Conservation (phyloP, 2,329 filamentous ascomycete genomes). For the Fusarium annulatum region DNA sequence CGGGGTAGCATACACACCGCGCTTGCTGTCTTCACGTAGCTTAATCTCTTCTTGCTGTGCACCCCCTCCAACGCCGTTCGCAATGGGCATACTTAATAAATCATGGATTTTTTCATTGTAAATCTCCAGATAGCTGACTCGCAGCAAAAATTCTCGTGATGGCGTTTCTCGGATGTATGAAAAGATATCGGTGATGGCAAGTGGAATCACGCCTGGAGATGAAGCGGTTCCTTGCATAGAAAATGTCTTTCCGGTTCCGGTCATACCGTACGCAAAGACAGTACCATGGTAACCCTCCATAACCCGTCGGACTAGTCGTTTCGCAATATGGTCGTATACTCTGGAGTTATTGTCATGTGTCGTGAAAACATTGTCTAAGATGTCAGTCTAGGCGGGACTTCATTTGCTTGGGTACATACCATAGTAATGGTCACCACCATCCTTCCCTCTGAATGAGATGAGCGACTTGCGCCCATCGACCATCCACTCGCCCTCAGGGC, state of each 20-base stretch:
- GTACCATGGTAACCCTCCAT: conserved; percentile 99
- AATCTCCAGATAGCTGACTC: conserved; percentile 98
- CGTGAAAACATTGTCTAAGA: conserved; percentile 91
- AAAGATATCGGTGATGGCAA: conserved; percentile 98
- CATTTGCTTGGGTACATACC: conserved; percentile 66
- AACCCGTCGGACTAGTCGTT: conserved; percentile 91
- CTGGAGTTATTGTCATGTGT: conserved; percentile 93
- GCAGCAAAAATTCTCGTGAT: conserved; percentile 89
- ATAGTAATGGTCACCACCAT: conserved; percentile 92
- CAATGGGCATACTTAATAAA: conserved; percentile 79
- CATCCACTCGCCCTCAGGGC: conserved; percentile 86
- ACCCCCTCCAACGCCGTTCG: conserved; percentile 63
- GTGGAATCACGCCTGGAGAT: conserved; percentile 93
- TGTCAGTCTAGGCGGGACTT: conserved; percentile 30
- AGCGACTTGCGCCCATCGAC: conserved; percentile 86
- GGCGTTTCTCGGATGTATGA: conserved; percentile 98
- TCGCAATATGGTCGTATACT: conserved; percentile 94
- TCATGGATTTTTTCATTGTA: conserved; percentile 99
- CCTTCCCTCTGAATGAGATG: conserved; percentile 86
- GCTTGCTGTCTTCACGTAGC: conserved; percentile 92
- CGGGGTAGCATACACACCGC: conserved; percentile 95
- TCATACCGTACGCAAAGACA: conserved; percentile 99
- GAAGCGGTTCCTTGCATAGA: conserved; percentile 99
- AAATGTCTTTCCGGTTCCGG: conserved; percentile 97
- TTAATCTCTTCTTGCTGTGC: conserved; percentile 91